phyloP scores from a whole-genome alignment of 352 stramenopile species.

The Blastocystis sp. region DNA sequence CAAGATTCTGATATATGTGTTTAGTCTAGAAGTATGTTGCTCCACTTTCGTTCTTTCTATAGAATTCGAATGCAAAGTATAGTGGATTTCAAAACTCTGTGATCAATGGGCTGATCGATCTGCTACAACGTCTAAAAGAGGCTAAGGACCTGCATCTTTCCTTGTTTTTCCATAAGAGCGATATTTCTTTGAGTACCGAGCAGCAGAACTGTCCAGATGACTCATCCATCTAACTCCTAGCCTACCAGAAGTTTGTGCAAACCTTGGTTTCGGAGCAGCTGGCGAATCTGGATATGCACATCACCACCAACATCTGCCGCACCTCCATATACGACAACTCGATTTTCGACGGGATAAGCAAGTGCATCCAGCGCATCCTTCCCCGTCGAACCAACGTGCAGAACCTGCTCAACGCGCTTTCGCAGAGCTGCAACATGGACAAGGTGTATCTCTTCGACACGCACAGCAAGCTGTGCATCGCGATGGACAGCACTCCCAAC shows the following conservation, averaged over 20 bases:
- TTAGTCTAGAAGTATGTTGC: slow-evolving; percentile 20
- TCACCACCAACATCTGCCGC: slow-evolving; percentile 33
- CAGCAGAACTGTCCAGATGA: neutral
- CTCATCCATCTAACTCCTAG: neutral
- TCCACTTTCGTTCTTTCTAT: neutral
- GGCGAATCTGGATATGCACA: slow-evolving; percentile 11
- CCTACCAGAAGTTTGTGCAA: slow-evolving; percentile 45
- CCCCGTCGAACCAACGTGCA: slow-evolving; percentile 32
- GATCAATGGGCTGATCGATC: neutral
- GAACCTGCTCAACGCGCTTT: slow-evolving; percentile 56
- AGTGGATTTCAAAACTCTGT: neutral
- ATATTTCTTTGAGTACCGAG: slow-evolving; percentile 45
- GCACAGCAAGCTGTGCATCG: slow-evolving; percentile 55
- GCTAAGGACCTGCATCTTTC: slow-evolving; percentile 49
- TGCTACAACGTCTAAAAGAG: neutral
- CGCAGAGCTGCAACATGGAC: slow-evolving; percentile 57
- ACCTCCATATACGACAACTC: slow-evolving; percentile 59
- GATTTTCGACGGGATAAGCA: slow-evolving; percentile 60
- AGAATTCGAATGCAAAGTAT: slow-evolving; percentile 35
- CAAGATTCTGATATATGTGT: slow-evolving; percentile 41
- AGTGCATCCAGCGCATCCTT: slow-evolving; percentile 49
- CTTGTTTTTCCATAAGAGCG: slow-evolving; percentile 58
- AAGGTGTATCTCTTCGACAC: slow-evolving; percentile 62
- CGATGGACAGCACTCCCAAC: slow-evolving; percentile 49
- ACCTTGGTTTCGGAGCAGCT: slow-evolving; percentile 1